phyloP scores from a whole-genome alignment of 768 basidiomycete genomes.

The Ephemerocybe angulata region DNA sequence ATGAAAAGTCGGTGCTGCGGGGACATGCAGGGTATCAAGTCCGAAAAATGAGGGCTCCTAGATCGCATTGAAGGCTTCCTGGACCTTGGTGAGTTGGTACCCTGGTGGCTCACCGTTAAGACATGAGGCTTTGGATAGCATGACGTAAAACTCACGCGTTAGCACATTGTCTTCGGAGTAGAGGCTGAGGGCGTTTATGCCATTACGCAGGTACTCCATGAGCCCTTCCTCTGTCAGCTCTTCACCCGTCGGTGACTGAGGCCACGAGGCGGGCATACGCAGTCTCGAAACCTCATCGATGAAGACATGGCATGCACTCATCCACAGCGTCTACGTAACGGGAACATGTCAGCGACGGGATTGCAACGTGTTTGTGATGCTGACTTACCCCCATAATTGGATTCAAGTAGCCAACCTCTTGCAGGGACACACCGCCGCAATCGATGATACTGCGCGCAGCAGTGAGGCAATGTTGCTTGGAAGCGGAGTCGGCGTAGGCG shows the following conservation, averaged over 20 bases:
- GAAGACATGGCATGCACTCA: conserved; percentile 43
- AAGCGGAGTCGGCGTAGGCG: conserved; percentile 38
- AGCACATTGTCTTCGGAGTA: conserved; percentile 42
- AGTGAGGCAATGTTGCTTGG: conserved; percentile 40
- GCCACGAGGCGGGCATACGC: conserved; percentile 32
- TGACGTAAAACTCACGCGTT: conserved; percentile 37
- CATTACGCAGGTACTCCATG: conserved; percentile 36
- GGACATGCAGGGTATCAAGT: conserved; percentile 6
- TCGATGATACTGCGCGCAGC: conserved; percentile 42
- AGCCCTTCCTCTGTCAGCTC: conserved; percentile 38
- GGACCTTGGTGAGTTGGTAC: conserved; percentile 43
- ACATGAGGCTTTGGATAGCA: background rate
- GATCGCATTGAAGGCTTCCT: conserved; percentile 42
- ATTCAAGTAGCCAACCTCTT: conserved; percentile 39
- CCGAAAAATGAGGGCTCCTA: conserved; percentile 17
- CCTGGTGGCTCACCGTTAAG: conserved; percentile 23
- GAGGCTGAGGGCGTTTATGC: conserved; percentile 38
- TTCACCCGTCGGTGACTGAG: conserved; percentile 18
- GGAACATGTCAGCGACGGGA: conserved; percentile 4
- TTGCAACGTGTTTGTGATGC: conserved; percentile 9
- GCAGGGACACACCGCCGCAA: conserved; percentile 35
- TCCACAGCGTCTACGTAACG: conserved; percentile 40
- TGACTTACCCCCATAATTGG: conserved; percentile 51
- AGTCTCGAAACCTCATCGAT: conserved; percentile 43
- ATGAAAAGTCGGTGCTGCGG: conserved; percentile 11